Conservation (phyloP, 495 filamentous ascomycete genomes). For the Penicillium maclennaniae region DNA sequence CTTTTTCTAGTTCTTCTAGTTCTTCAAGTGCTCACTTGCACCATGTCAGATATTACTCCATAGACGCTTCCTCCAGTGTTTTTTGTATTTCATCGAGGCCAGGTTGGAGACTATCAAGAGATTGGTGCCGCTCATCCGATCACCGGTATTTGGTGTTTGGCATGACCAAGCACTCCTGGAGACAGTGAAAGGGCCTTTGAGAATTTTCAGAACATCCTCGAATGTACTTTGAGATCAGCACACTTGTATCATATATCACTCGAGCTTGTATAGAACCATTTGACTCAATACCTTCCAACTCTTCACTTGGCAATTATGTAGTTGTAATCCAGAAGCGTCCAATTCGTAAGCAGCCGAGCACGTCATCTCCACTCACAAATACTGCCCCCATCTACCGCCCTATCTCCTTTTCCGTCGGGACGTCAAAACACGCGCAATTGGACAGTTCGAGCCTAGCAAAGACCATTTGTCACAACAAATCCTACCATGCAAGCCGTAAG, state of each 20-base stretch:
- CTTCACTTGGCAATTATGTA: background rate
- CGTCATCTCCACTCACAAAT: slow-evolving; percentile 16
- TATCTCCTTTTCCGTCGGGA: slow-evolving; percentile 7
- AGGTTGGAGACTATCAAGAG: no score
- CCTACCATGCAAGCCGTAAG: slow-evolving; percentile 19
- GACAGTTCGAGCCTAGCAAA: background rate
- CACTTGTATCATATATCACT: background rate
- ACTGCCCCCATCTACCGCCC: slow-evolving; percentile 10
- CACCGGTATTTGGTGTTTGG: background rate
- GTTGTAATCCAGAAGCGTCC: slow-evolving; percentile 8
- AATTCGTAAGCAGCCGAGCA: slow-evolving; percentile 26
- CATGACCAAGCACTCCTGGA: background rate
- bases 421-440: background rate
- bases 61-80: background rate
- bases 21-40: background rate
- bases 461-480: background rate
- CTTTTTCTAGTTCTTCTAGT: no score
- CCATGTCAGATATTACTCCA: background rate
- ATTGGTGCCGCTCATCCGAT: background rate
- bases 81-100: background rate
- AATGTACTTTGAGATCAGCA: background rate
- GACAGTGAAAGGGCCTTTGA: background rate
- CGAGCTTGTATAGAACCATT: background rate
- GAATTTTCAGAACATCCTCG: background rate
- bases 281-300: background rate